Base-by-base conservation (phyloP, 2,329 filamentous ascomycete genomes). In the Onygenales sp. region DNA sequence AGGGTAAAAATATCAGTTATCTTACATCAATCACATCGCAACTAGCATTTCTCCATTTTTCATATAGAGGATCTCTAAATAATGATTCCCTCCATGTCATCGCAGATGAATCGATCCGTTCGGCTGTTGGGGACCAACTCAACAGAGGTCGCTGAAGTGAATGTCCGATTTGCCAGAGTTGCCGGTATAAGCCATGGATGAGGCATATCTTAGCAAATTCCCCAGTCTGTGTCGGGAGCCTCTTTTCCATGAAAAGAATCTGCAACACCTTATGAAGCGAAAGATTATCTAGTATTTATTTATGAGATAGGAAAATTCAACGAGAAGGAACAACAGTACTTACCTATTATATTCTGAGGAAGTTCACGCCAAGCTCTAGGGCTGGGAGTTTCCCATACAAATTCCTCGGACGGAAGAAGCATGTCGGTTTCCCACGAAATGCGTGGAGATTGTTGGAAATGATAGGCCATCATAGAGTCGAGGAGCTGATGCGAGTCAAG, bases 131-230 rank as follows among this genome's bases (percentile, higher is more conserved):
- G 13, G 41, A 39, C 14, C 41, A 46, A 13, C 21, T 10, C 14
- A n/a, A n/a, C 36, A 46, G 27, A 27, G 41, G 36, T 45, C 14
- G 39, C 36, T 39, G 55, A 46, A 35, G 52, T 46, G 52, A 55
- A 54, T 52, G 53, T 53, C 39, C 7, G 33, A 42, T 4, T 47
- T 47, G 44, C 44, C 44, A 47, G 13, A 47, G n/a, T 13, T n/a
- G n/a, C 5, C 44, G 44, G 27, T 5, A 47, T 11, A 47, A 21
- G 31, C 44, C 44, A 47, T 47, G 44, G 13, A 47, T 47, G 44
- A 47, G 13, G 44, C 44, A 47, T 13, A 47, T 47, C 44, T 47
- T 47, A 13, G 44, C 44, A 31, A 47, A 47, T 27, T 47, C 44
- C 11, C 44, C 44, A 14, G 44, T 27, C 7, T 47, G 44, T 31